Conservation (phyloP, 768 basidiomycete species). For the Russula emetica region DNA sequence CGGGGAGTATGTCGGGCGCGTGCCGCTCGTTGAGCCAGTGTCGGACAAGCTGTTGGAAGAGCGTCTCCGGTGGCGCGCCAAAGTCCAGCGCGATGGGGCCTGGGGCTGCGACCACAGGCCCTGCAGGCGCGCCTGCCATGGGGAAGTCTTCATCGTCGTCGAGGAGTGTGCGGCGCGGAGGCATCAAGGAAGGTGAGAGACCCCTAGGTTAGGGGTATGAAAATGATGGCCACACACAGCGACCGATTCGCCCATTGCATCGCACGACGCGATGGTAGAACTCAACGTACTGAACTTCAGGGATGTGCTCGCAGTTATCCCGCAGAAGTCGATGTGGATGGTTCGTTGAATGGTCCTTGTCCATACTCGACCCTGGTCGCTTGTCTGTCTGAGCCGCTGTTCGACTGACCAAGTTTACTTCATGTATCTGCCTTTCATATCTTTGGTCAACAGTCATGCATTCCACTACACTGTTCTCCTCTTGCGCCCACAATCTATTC, state of each 20-base stretch:
- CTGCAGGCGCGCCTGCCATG: slow-evolving; percentile 14
- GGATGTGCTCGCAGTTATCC: neutral
- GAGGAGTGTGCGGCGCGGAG: slow-evolving; percentile 25
- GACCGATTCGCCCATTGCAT: too few species aligned
- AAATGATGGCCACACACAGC: neutral
- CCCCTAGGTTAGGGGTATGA: neutral
- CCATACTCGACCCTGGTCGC: neutral
- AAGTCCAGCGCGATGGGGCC: slow-evolving; percentile 21
- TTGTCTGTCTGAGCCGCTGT: neutral
- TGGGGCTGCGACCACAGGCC: neutral
- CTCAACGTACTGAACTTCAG: neutral
- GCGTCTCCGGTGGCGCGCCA: slow-evolving; percentile 44
- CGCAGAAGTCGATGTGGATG: neutral
- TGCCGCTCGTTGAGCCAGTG: slow-evolving; percentile 87
- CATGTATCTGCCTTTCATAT: neutral
- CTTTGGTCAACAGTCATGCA: neutral
- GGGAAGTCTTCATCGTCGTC: slow-evolving; percentile 26
- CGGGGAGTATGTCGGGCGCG: slow-evolving; percentile 72
- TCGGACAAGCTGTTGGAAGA: slow-evolving; percentile 64
- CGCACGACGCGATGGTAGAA: too few species aligned
- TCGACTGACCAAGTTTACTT: neutral
- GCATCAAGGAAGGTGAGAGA: slow-evolving; percentile 1
- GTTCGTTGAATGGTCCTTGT: neutral
- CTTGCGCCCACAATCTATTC: slow-evolving; percentile 19
- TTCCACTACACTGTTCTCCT: slow-evolving; percentile 16